A percentile compares a stretch with the other conserved stretches of the same genome.
phyloP scores from a whole-genome alignment of 371 early-diverging fungal species.

The Haplosporangium sp. region DNA sequence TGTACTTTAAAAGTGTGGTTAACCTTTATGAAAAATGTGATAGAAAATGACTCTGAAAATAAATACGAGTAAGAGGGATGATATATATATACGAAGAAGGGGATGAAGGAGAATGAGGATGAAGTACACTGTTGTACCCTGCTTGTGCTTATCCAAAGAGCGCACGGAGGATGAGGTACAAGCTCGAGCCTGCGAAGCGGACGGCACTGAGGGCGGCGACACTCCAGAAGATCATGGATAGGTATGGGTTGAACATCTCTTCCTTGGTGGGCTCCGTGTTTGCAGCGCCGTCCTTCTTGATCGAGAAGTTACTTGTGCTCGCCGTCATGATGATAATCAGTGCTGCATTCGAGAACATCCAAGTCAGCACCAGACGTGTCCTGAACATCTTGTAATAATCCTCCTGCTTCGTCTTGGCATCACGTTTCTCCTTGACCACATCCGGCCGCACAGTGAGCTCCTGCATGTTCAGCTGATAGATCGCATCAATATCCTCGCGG shows the following conservation, averaged over 20 bases:
- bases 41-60: too few relatives aligned
- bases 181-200: constrained; percentile 77
- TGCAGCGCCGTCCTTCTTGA: background rate
- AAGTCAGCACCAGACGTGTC: constrained; percentile 81
- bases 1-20: too few relatives aligned
- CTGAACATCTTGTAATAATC: constrained; percentile 91
- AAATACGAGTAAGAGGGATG: background rate
- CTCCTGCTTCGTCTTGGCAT: constrained; percentile 82
- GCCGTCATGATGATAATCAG: constrained; percentile 72
- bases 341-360: constrained; percentile 85
- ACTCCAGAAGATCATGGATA: constrained; percentile 77
- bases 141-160: constrained; percentile 54
- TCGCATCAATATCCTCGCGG: constrained; percentile 58
- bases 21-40: too few relatives aligned
- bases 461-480: constrained; percentile 75
- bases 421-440: constrained; percentile 66
- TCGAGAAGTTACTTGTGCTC: background rate
- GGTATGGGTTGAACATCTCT: constrained; percentile 67
- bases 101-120: background rate
- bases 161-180: constrained; percentile 70
- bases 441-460: constrained; percentile 60
- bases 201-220: constrained; percentile 79
- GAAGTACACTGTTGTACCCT: background rate
- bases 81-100: background rate
- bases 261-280: constrained; percentile 13